Evolutionary conservation across 371 early-diverging fungal species (phyloP).

Genomic region (Mortierella sp.): DNA sequence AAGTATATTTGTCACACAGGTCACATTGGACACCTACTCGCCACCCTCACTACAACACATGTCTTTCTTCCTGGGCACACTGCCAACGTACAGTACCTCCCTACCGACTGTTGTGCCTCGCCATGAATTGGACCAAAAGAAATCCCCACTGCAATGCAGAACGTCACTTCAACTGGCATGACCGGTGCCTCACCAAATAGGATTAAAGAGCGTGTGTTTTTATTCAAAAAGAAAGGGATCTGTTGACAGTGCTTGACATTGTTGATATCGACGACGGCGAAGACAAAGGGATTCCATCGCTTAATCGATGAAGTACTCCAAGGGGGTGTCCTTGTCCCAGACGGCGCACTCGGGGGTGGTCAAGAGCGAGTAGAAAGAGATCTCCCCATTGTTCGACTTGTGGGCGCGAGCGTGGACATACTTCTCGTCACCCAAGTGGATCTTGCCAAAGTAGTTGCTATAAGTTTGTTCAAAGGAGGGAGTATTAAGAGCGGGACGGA

Average conservation of each 20-base stretch:
- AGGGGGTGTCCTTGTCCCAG: conserved; percentile 67
- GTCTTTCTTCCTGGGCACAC: not conserved
- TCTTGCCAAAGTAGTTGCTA: conserved; percentile 69
- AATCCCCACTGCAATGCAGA: not conserved
- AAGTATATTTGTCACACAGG: conserved; percentile 4
- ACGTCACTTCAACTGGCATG: not conserved
- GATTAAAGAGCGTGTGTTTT: not conserved
- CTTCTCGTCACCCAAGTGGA: conserved; percentile 64
- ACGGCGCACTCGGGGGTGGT: conserved; percentile 65
- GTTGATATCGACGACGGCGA: not conserved
- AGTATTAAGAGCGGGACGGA: conserved; percentile 1
- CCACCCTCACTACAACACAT: not conserved
- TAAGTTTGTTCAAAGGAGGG: not conserved
- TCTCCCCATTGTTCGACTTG: conserved; percentile 56
- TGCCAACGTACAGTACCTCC: not conserved
- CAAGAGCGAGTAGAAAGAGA: conserved; percentile 62
- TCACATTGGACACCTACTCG: not conserved
- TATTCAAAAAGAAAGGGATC: not conserved
- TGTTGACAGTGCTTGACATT: not conserved
- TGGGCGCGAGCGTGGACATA: conserved; percentile 66
- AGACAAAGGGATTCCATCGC: not conserved
- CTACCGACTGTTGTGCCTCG: not conserved
- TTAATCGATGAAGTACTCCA: conserved; percentile 70
- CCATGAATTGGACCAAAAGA: not conserved
- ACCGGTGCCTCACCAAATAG: not conserved